These are phyloP conservation scores for Yamadazyma phyllophila DNA, from an alignment of 805 yeast species.

Conservation along the genomic window DNA sequence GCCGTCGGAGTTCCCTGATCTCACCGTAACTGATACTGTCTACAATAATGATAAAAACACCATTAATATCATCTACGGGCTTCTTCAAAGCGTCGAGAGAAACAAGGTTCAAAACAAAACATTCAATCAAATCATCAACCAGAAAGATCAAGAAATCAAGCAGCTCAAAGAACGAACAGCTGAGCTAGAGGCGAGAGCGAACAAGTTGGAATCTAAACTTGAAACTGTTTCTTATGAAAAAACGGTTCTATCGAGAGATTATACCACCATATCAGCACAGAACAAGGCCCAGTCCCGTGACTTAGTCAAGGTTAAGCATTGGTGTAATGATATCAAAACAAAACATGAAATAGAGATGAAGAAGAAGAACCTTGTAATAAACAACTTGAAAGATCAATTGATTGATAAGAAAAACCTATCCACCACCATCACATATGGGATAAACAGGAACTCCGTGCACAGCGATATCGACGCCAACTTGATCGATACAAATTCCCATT, in stretches of 20 bases:
- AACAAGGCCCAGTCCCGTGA: conserved; percentile 31
- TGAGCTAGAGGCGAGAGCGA: conserved; percentile 20
- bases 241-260: conserved; percentile 14
- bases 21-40: conserved; percentile 23
- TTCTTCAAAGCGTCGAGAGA: conserved; percentile 30
- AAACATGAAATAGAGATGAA: conserved; percentile 37
- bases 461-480: not conserved
- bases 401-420: conserved; percentile 33
- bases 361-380: conserved; percentile 30
- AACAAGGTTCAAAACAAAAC: conserved; percentile 29
- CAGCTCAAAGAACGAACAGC: conserved; percentile 22
- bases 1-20: conserved; percentile 9
- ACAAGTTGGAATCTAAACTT: conserved; percentile 18
- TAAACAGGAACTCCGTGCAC: not conserved
- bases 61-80: conserved; percentile 37
- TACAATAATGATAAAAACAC: conserved; percentile 37
- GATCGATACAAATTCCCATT: conserved; percentile 19
- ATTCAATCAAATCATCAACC: conserved; percentile 26
- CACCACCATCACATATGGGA: conserved; percentile 26
- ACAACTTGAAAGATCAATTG: conserved; percentile 32
- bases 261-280: conserved; percentile 17
- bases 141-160: conserved; percentile 29
- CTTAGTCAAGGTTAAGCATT: conserved; percentile 24
- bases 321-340: conserved; percentile 28
- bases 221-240: conserved; percentile 8